Conservation (phyloP, 106 monocot genomes). For the Dendrobium officinale region DNA sequence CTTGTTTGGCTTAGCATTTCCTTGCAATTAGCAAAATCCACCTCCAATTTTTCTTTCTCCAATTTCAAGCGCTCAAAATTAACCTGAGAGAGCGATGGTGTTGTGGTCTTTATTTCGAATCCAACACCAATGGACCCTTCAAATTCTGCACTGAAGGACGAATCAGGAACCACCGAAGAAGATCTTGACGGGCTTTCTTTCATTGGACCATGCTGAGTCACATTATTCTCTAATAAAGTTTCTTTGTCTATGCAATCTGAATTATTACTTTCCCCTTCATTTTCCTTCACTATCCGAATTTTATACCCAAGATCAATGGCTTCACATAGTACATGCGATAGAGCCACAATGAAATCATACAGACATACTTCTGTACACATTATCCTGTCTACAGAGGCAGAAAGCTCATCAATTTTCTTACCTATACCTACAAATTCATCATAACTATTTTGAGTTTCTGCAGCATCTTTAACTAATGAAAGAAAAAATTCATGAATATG, state of each 20-base stretch:
- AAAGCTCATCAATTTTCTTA: slow-evolving; percentile 13
- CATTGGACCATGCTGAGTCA: slow-evolving; percentile 4
- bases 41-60: slow-evolving; percentile 35
- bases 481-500: slow-evolving; percentile 53
- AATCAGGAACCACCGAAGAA: background rate
- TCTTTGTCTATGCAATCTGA: slow-evolving; percentile 24
- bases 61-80: slow-evolving; percentile 61
- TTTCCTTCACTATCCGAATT: background rate
- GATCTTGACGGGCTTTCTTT: slow-evolving; percentile 3
- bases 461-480: slow-evolving; percentile 33
- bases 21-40: slow-evolving; percentile 3
- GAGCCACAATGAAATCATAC: slow-evolving; percentile 16
- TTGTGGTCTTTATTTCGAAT: background rate
- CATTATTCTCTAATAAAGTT: slow-evolving; percentile 17
- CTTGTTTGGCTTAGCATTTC: slow-evolving; percentile 30
- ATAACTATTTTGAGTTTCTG: slow-evolving; percentile 6
- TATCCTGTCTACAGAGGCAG: slow-evolving; percentile 8
- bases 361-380: slow-evolving; percentile 4
- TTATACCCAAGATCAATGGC: background rate
- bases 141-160: background rate
- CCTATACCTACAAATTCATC: background rate
- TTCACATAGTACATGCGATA: slow-evolving; percentile 11
- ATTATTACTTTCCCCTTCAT: slow-evolving; percentile 9
- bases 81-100: slow-evolving; percentile 10
- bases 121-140: slow-evolving; percentile 2